phyloP scores from a whole-genome alignment of 768 basidiomycete species.

The Lactifluus rugatus region DNA sequence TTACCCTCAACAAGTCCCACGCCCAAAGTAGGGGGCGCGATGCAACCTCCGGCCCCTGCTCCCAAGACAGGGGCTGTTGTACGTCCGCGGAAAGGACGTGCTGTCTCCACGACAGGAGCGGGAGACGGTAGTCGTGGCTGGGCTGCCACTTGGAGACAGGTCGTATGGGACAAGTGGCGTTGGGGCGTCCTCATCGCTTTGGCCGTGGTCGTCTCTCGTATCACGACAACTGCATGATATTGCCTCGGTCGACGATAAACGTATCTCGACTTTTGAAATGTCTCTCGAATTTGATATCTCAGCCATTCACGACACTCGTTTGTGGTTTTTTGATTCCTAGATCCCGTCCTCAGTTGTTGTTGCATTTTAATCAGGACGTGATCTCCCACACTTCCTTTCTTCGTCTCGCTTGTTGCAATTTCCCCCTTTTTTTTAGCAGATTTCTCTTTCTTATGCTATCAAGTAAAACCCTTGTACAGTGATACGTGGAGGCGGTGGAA shows the following conservation, averaged over 20 bases:
- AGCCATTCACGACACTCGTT: conserved; percentile 18
- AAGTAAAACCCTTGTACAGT: conserved; percentile 11
- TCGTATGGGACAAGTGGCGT: conserved; percentile 78
- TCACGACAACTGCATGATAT: conserved; percentile 39
- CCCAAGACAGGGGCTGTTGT: conserved; percentile 8
- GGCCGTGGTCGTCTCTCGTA: conserved; percentile 66
- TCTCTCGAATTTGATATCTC: neutral
- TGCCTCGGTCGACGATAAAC: neutral
- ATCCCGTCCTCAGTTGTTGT: neutral
- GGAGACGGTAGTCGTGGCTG: conserved; percentile 34
- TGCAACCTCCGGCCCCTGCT: neutral
- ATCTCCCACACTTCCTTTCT: neutral
- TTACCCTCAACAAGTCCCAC: conserved; percentile 22
- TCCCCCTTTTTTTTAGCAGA: conserved; percentile 7
- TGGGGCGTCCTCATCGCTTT: conserved; percentile 72
- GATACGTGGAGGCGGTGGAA: conserved; percentile 4
- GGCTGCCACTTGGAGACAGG: conserved; percentile 50
- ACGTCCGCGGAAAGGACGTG: conserved; percentile 18
- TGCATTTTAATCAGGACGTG: conserved; percentile 12
- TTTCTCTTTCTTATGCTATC: conserved; percentile 11
- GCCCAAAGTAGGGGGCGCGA: conserved; percentile 12
- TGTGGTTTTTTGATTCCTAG: neutral
- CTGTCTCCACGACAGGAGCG: conserved; percentile 18
- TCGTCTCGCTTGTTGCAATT: conserved; percentile 6
- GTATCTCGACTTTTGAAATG: neutral